These are phyloP conservation scores for Coprinellus aureogranulatus DNA, from an alignment of 768 basidiomycete genomes.

Conservation along the genomic window DNA sequence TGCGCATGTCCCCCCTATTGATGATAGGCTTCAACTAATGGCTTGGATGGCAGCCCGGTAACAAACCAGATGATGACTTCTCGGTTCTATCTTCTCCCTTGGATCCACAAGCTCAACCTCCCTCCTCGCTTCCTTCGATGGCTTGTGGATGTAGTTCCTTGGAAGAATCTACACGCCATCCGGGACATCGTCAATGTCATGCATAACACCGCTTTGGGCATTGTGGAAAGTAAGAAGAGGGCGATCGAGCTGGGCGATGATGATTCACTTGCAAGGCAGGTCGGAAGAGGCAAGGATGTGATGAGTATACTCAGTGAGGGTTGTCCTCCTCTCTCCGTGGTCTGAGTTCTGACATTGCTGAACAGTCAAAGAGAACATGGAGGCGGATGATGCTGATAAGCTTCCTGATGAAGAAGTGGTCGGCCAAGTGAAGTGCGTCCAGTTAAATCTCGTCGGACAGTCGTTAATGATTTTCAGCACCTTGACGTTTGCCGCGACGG, in stretches of 20 bases:
- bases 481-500: slow-evolving; percentile 39
- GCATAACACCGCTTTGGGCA: slow-evolving; percentile 32
- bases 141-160: slow-evolving; percentile 33
- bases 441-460: background rate
- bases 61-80: background rate
- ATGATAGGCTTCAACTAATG: too few species aligned
- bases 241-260: slow-evolving; percentile 35
- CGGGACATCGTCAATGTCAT: slow-evolving; percentile 34
- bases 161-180: slow-evolving; percentile 20
- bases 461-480: slow-evolving; percentile 22
- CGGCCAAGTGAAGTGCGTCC: slow-evolving; percentile 30
- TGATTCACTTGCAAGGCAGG: slow-evolving; percentile 24
- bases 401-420: slow-evolving; percentile 37
- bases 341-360: background rate
- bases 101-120: slow-evolving; percentile 19
- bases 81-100: slow-evolving; percentile 13
- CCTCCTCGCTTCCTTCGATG: slow-evolving; percentile 31
- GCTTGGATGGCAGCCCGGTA: slow-evolving; percentile 1
- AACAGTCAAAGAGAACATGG: slow-evolving; percentile 40
- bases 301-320: slow-evolving; percentile 44
- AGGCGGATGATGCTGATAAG: slow-evolving; percentile 27
- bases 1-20: slow-evolving; percentile 16
- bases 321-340: background rate
- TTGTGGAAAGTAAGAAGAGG: slow-evolving; percentile 36
- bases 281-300: slow-evolving; percentile 44